Percentiles rank a stretch among this genome's conserved stretches.
These are phyloP conservation scores for Viridothelium virens DNA, from an alignment of 495 filamentous ascomycete genomes.

Conservation along the genomic window DNA sequence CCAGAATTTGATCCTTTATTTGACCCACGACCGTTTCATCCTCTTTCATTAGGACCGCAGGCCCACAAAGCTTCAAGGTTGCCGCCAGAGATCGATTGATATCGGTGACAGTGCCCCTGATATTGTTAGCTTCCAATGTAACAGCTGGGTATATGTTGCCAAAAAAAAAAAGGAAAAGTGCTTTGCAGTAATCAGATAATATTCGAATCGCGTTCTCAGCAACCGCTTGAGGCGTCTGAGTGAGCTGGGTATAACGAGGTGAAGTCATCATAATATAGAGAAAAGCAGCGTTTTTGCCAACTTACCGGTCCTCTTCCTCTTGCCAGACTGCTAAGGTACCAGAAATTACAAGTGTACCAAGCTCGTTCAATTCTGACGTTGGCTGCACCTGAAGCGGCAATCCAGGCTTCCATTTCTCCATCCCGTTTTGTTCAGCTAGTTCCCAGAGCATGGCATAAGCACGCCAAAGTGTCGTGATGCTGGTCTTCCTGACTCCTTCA, in stretches of 20 bases:
- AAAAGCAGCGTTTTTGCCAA: slow-evolving; percentile 31
- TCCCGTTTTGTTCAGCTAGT: slow-evolving; percentile 69
- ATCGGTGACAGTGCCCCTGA: slow-evolving; percentile 79
- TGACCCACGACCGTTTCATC: slow-evolving; percentile 40
- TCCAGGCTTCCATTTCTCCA: slow-evolving; percentile 81
- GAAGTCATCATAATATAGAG: slow-evolving; percentile 67
- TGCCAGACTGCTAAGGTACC: slow-evolving; percentile 78
- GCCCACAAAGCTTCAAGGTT: slow-evolving; percentile 84
- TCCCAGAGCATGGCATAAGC: slow-evolving; percentile 87
- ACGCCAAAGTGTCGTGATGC: slow-evolving; percentile 84
- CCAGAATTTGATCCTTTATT: slow-evolving; percentile 56
- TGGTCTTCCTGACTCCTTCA: slow-evolving; percentile 86
- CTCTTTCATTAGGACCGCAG: slow-evolving; percentile 55
- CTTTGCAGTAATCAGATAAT: not conserved
- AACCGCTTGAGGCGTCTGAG: slow-evolving; percentile 78
- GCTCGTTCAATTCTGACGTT: slow-evolving; percentile 66
- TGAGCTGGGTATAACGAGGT: slow-evolving; percentile 98
- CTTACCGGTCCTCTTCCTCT: slow-evolving; percentile 85
- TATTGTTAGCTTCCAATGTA: slow-evolving; percentile 30
- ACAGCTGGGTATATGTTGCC: no score
- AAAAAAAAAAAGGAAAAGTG: no score
- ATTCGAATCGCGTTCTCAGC: slow-evolving; percentile 36
- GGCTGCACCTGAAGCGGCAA: slow-evolving; percentile 74
- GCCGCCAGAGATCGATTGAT: slow-evolving; percentile 93
- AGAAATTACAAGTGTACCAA: slow-evolving; percentile 78